phyloP scores from a whole-genome alignment of 108 stramenopile genomes.

The Pseudonitzschia pungens region DNA sequence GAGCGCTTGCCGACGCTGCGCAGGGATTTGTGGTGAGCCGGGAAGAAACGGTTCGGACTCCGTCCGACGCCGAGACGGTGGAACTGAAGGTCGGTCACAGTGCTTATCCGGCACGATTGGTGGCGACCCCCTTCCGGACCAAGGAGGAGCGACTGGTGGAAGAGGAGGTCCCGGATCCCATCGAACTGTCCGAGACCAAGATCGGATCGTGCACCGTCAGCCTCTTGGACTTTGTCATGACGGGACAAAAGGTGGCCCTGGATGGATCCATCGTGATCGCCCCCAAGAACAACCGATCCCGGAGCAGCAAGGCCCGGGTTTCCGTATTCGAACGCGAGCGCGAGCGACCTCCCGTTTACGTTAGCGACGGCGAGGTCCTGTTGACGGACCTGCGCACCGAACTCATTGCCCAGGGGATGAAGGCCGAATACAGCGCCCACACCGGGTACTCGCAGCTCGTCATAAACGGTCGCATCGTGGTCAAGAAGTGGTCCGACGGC shows the following conservation, averaged over 20 bases:
- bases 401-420: conserved; percentile 83
- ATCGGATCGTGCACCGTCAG: conserved; percentile 86
- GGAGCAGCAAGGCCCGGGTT: background rate
- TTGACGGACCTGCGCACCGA: conserved; percentile 87
- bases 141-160: conserved; percentile 58
- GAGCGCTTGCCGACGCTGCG: conserved; percentile 66
- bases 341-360: conserved; percentile 77
- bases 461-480: conserved; percentile 76
- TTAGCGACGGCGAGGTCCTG: conserved; percentile 83
- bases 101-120: conserved; percentile 72
- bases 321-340: conserved; percentile 15
- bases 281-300: conserved; percentile 36
- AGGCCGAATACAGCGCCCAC: conserved; percentile 83
- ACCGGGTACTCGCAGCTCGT: conserved; percentile 73
- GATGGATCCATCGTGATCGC: conserved; percentile 88
- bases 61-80: conserved; percentile 63
- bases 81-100: conserved; percentile 79
- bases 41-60: conserved; percentile 40
- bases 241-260: conserved; percentile 81
- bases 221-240: conserved; percentile 76
- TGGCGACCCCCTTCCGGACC: conserved; percentile 80
- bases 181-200: conserved; percentile 70
- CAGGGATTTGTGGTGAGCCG: conserved; percentile 26
- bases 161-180: conserved; percentile 46
- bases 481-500: conserved; percentile 48